These are phyloP conservation scores for Parathielavia appendiculata DNA, from an alignment of 495 filamentous ascomycete species.

Conservation along the genomic window DNA sequence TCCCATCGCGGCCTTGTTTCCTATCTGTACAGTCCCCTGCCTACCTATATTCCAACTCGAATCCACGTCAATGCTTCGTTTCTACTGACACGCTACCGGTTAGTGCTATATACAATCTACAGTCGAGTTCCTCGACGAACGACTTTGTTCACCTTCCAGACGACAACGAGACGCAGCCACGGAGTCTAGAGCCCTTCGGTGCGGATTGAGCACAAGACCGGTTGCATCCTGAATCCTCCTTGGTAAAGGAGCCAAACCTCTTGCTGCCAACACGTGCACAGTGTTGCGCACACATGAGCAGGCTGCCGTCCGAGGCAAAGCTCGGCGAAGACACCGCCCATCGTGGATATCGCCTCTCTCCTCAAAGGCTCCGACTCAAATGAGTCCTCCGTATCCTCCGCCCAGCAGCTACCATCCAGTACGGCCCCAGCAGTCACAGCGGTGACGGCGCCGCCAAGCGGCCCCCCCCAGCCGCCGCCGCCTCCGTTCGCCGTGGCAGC, in stretches of 20 bases:
- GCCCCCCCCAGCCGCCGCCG: conserved; percentile 16
- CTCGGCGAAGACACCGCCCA: conserved; percentile 51
- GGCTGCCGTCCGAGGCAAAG: conserved; percentile 26
- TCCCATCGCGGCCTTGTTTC: background rate
- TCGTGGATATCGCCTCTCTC: conserved; percentile 84
- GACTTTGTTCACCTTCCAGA: background rate
- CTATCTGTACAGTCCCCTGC: background rate
- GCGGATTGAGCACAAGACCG: no score
- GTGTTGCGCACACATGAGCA: conserved; percentile 20
- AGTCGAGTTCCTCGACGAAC: background rate
- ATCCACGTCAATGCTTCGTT: background rate
- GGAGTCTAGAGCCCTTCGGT: background rate
- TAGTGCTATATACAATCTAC: background rate
- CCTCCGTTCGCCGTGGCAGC: conserved; percentile 25
- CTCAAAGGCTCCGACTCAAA: conserved; percentile 76
- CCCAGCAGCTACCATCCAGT: conserved; percentile 49
- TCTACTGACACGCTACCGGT: background rate
- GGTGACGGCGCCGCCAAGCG: conserved; percentile 26
- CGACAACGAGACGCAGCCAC: background rate
- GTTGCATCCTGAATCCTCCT: conserved; percentile 1
- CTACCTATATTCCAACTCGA: background rate
- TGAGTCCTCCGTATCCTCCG: conserved; percentile 57
- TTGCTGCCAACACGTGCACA: conserved; percentile 12
- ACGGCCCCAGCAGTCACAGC: conserved; percentile 44
- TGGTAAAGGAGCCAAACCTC: conserved; percentile 7